Conservation (phyloP, 768 basidiomycete species). For the Hericium coralloides region DNA sequence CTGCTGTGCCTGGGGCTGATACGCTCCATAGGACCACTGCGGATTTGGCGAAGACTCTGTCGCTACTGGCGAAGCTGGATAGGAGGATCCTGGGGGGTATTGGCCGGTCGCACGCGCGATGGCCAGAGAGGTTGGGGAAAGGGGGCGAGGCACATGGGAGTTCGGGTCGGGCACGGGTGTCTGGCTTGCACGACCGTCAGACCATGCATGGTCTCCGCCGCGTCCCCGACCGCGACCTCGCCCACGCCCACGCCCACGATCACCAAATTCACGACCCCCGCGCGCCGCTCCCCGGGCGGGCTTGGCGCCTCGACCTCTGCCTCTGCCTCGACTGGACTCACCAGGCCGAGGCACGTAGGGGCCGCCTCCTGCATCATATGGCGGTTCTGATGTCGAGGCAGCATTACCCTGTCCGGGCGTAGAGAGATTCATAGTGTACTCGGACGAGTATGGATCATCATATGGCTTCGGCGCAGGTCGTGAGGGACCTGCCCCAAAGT, state of each 20-base stretch:
- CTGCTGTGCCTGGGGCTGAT: conserved; percentile 5
- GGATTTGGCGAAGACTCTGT: not conserved
- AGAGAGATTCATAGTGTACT: conserved; percentile 16
- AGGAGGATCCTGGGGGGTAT: conserved; percentile 14
- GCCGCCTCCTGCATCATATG: not conserved
- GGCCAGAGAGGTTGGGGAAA: conserved; percentile 38
- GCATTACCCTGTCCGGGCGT: not conserved
- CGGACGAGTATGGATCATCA: conserved; percentile 60
- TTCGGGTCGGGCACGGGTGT: conserved; percentile 13
- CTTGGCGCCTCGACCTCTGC: conserved; percentile 17
- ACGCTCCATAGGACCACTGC: conserved; percentile 6
- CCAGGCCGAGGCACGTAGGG: not conserved
- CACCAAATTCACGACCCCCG: conserved; percentile 20
- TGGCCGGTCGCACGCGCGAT: conserved; percentile 40
- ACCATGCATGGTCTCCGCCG: conserved; percentile 17
- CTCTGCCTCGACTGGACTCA: conserved; percentile 28
- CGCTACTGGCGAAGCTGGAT: conserved; percentile 10
- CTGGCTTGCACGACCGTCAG: not conserved
- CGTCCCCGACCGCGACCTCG: conserved; percentile 19
- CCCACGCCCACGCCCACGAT: conserved; percentile 17
- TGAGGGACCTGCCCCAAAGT: conserved; percentile 38
- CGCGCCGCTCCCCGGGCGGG: conserved; percentile 22
- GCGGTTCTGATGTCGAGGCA: not conserved
- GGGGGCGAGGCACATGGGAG: conserved; percentile 20
- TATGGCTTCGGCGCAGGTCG: conserved; percentile 67